A percentile compares a stretch with the other conserved stretches of the same genome.
phyloP scores from a whole-genome alignment of 2,329 filamentous ascomycete genomes.

The Harringtonia aguacate region DNA sequence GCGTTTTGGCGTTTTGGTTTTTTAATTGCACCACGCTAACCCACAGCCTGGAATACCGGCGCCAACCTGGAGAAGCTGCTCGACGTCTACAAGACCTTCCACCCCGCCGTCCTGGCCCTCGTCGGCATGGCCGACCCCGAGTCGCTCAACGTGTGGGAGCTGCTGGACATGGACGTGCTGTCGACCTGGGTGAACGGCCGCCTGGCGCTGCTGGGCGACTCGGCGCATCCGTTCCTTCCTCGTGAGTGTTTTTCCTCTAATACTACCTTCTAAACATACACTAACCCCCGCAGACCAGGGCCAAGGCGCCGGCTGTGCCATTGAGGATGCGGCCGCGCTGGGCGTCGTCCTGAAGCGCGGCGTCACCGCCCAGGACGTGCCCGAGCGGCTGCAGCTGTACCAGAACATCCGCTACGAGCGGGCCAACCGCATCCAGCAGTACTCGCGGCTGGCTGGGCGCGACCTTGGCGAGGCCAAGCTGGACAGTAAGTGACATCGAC shows the following conservation, averaged over 20 bases:
- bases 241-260: conserved; percentile 23
- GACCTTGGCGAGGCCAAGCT: conserved; percentile 27
- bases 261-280: too few species aligned
- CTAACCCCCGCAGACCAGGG: conserved; percentile 29
- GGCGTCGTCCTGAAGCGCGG: conserved; percentile 41
- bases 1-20: too few species aligned
- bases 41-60: conserved; percentile 26
- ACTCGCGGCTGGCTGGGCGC: conserved; percentile 37
- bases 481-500: conserved; percentile 27
- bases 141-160: conserved; percentile 9
- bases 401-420: conserved; percentile 46
- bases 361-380: conserved; percentile 32
- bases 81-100: conserved; percentile 30
- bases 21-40: conserved; percentile 5
- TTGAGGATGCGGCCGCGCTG: conserved; percentile 55
- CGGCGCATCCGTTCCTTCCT: conserved; percentile 57
- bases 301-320: conserved; percentile 52
- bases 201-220: conserved; percentile 52
- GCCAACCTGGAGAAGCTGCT: conserved; percentile 26
- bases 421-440: conserved; percentile 15
- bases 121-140: conserved; percentile 30
- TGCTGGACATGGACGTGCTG: conserved; percentile 34
- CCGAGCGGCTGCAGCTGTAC: conserved; percentile 47
- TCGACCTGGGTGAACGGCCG: conserved; percentile 41
- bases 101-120: conserved; percentile 26